Base-by-base conservation (phyloP, 345 rosid genomes). In the Crucihimalaya himalaica region DNA sequence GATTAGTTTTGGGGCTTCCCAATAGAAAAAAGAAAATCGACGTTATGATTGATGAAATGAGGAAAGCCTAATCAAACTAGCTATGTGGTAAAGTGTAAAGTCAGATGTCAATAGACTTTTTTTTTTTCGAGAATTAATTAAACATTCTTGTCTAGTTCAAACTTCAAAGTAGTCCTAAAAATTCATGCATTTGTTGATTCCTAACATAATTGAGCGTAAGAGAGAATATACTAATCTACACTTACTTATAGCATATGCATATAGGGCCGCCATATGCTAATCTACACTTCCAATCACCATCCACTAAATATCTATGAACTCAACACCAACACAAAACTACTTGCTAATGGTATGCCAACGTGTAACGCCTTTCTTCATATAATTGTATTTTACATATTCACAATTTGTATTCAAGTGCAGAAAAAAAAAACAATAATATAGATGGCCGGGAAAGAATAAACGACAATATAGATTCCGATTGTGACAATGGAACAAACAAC, bases 11-110 rank as follows among this genome's bases (percentile, higher is more conserved):
- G 15, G 25, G 4, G 47, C 19, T 18, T 66, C 40, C 19, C 21
- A 46, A 46, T 16, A 18, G 4, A 11, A 35, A 35, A 10, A 56
- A 56, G 16, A 56, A 37, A 59, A 20, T 6, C 6, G 65, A 20
- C 8, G 19, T 37, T 3, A 68, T 42, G 19, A 13, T 12, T 68
- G 14, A 54, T 28, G 40, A 25, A 37, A 25, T 25, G 51, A 27
- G 20, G 55, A 29, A 42, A 19, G n/a, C 43, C 5, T 65, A 13
- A 46, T 29, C 16, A 12, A 6, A 29, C 2, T 28, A 29, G 29
- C 35, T 25, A 62, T 39, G 55, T 31, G 29, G 55, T 64, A 46
- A 29, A 15, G 19, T 3, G 54, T 47, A 63, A 63, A 46, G 66
- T 42, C 10, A 0, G 39, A 8, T 34, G 1, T 9, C 39, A 10